Evolutionary conservation across 2,329 filamentous ascomycete species (phyloP).

Genomic region (Ceratocystiopsis sp.): DNA sequence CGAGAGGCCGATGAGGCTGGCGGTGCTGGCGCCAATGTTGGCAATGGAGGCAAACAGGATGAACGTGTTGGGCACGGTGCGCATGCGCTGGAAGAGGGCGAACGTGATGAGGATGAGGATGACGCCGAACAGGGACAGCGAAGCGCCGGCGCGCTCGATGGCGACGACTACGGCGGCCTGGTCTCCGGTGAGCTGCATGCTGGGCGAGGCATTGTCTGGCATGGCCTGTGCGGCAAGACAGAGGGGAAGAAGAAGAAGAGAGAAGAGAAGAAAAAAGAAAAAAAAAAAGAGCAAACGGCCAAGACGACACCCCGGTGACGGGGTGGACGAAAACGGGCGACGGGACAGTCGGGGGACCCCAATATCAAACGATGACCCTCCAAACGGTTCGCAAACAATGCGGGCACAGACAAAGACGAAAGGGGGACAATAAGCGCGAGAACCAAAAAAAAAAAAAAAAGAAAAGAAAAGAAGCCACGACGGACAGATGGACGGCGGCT

Average conservation of each 20-base stretch:
- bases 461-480: background rate
- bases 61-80: conserved; percentile 44
- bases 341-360: background rate
- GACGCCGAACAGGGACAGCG: conserved; percentile 33
- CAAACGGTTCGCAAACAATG: background rate
- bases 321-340: background rate
- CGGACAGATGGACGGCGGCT: background rate
- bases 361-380: background rate
- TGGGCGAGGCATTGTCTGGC: conserved; percentile 2
- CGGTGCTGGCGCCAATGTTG: conserved; percentile 42
- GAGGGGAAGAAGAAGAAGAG: background rate
- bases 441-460: background rate
- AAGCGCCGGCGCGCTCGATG: conserved; percentile 36
- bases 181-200: conserved; percentile 14
- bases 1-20: conserved; percentile 53
- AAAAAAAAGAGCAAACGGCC: background rate
- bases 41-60: conserved; percentile 44
- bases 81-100: conserved; percentile 29
- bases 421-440: background rate
- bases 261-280: background rate
- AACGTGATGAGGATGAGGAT: conserved; percentile 35
- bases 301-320: background rate
- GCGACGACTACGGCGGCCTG: conserved; percentile 26
- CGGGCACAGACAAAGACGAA: background rate
- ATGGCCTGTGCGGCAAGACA: background rate